Percentiles rank a stretch among this genome's conserved stretches.
Evolutionary conservation across 2,329 filamentous ascomycete species (phyloP).

Genomic region (Aspergillus novofumigatus): DNA sequence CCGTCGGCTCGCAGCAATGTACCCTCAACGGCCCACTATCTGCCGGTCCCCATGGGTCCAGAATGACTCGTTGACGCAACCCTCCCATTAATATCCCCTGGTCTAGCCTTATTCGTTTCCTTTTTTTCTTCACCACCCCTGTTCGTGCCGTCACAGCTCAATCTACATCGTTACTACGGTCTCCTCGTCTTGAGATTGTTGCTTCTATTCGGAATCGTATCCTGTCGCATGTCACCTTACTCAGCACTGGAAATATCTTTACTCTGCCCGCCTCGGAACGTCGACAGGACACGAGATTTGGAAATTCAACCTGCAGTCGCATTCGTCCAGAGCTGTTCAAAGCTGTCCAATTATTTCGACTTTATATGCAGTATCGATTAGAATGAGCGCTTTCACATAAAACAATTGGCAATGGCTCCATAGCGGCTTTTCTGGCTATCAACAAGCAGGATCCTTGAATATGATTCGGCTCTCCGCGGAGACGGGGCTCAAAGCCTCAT

Average conservation of each 20-base stretch:
- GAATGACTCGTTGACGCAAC: constrained; percentile 18
- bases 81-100: neutral
- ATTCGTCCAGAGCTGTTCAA: neutral
- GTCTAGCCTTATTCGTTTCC: neutral
- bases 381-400: neutral
- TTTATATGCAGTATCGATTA: neutral
- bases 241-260: neutral
- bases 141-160: neutral
- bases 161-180: neutral
- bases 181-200: neutral
- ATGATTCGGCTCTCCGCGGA: constrained; percentile 29
- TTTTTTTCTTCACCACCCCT: neutral
- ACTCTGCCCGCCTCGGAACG: neutral
- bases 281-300: neutral
- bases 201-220: neutral
- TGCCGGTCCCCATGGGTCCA: constrained; percentile 5
- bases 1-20: neutral
- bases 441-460: constrained; percentile 12
- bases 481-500: constrained; percentile 27
- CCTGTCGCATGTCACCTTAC: neutral
- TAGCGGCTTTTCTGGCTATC: constrained; percentile 11
- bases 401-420: neutral
- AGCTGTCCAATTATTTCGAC: neutral
- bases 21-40: constrained; percentile 1
- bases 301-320: neutral